A percentile compares a stretch with the other conserved stretches of the same genome.
These are phyloP conservation scores for Colletotrichum theobromicola DNA, from an alignment of 2,329 filamentous ascomycete species.

Conservation along the genomic window DNA sequence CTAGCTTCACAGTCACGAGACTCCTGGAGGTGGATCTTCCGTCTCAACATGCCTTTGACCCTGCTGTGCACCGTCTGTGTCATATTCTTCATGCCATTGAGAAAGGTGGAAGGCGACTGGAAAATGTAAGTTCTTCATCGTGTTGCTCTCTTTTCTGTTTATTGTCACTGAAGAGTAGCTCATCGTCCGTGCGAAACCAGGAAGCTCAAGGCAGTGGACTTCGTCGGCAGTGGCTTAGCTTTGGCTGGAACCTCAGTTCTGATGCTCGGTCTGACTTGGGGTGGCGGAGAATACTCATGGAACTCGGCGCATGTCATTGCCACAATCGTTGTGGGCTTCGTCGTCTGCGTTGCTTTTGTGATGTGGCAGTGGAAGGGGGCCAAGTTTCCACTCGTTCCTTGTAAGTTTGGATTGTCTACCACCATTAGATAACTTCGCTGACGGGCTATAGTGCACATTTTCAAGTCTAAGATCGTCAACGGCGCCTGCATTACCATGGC, in stretches of 20 bases:
- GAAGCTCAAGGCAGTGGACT: constrained; percentile 58
- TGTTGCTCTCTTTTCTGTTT: neutral
- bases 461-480: constrained; percentile 57
- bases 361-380: constrained; percentile 59
- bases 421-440: constrained; percentile 24
- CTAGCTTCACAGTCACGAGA: constrained; percentile 49
- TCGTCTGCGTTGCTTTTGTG: constrained; percentile 42
- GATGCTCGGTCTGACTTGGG: constrained; percentile 61
- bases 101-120: constrained; percentile 59
- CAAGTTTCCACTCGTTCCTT: constrained; percentile 50
- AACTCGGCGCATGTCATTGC: constrained; percentile 57
- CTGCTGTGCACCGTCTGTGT: constrained; percentile 50
- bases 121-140: constrained; percentile 34
- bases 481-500: constrained; percentile 62
- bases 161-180: neutral
- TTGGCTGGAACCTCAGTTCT: constrained; percentile 51
- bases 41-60: constrained; percentile 58
- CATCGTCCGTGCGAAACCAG: constrained; percentile 19
- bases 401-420: constrained; percentile 30
- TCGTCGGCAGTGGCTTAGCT: constrained; percentile 32
- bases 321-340: constrained; percentile 55
- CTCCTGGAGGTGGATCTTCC: constrained; percentile 60
- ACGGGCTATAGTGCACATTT: constrained; percentile 50
- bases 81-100: constrained; percentile 62
- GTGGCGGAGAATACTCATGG: constrained; percentile 64